Base-by-base conservation (phyloP, 192 early-diverging fungal genomes). In the Entrophospora sp. region DNA sequence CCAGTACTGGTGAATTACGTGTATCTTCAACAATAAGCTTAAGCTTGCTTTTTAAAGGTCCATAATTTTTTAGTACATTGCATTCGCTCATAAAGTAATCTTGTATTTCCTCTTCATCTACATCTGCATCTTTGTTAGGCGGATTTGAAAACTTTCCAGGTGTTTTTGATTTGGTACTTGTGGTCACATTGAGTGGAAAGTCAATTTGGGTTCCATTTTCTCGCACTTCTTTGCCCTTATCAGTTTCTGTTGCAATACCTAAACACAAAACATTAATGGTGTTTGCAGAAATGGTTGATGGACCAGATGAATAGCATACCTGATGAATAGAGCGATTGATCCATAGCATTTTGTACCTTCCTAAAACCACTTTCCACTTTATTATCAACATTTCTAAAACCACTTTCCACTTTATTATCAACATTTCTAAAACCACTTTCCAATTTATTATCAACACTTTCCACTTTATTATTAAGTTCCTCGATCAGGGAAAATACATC, bases 21-120 rank as follows among this genome's bases (percentile, higher is more conserved):
- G 5, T 10, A 18, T 61, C 25, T 43, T 31, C 25, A 61, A 61
- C 2, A 9, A 13, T 20, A 25, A 61, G 58, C 3, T 43, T 40
- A n/a, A n/a, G n/a, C n/a, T 59, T 18, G 5, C 4, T 37, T 12
- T 28, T 57, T 35, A 35, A 18, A 35, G 31, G n/a, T 3, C 2
- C 5, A 53, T 4, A n/a, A 0, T 31, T 43, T 61, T 28, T 0
- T 61, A 61, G 16, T 43, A 2, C 0, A 16, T 30, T 32, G 5
- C 58, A 61, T 61, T 61, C 27, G 3, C 28, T 43, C 18, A 61
- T 42, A 61, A 61, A 61, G 8, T 61, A 61, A 24, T 61, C 27
- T 44, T 61, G 38, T 43, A 61, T 7, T 61, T 14, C 16, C 8
- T 61, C 30, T 43, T 61, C 38, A 27, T 3, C 3, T 8, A 28